Evolutionary conservation across 1,284 basidiomycete genomes (phyloP), one percentile per base, ranked within the genome.

Genomic region (Ceraceosorus guamensis): DNA sequence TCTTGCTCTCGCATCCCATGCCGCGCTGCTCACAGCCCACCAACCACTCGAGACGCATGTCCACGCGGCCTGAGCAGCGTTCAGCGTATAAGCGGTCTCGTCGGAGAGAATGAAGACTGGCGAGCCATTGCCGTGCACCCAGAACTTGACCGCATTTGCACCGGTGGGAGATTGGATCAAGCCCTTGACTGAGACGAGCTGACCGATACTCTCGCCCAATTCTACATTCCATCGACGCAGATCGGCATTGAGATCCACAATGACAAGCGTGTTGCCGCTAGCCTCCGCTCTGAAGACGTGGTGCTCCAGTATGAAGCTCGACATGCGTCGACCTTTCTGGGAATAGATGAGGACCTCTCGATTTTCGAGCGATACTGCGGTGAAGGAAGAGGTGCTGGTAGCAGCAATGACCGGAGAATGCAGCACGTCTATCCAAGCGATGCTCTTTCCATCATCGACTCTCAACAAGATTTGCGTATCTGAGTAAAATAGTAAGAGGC

Each of bases 351-450:
- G 31, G 18, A 75, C 39, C 2, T 62, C 62, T n/a, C 62, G 53
- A 44, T 73, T 68, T 13, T 61, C 56, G 18, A 70, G 56, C 2
- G 64, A 62, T 0, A 65, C 86, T 2, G 88, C 91, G 61, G 85
- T 85, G 72, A 90, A 90, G 2, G 71, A 70, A 2, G 77, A 71
- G 0, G 87, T 87, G 0, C 84, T 84, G 1, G 84, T 84, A 34
- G 89, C 75, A 0, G 81, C 79, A 4, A 92, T 73, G 5, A 84
- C 83, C 5, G 86, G 84, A 0, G 82, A 83, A 0, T 87, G 83
- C 6, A 91, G 70, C 76, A 88, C 96, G 76, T 96, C 91, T 52
- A 91, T 75, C 91, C 92, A 97, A 53, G 87, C 82, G 6, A 85
- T 76, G 32, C 24, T 3, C 24, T 24, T 24, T 24, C 24, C 24